Conservation (phyloP, 352 stramenopile species). For the Thraustochytrium striatum region DNA sequence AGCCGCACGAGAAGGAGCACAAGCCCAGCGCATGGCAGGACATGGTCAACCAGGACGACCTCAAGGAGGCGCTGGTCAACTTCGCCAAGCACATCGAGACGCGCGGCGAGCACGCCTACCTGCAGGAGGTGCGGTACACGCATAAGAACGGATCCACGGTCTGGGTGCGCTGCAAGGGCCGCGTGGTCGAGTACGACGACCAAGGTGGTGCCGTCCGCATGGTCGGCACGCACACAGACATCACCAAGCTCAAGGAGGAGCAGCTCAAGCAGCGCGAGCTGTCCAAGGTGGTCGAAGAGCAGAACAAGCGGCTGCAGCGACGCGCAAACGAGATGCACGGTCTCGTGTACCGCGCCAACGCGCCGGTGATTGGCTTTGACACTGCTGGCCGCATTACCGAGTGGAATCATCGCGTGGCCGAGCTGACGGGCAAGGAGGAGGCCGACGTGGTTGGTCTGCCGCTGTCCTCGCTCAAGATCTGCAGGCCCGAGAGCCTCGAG, state of each 20-base stretch:
- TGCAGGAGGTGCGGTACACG: conserved; percentile 31
- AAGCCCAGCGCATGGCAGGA: conserved; percentile 39
- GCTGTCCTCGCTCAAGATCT: too few relatives aligned
- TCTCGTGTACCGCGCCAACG: conserved; percentile 13
- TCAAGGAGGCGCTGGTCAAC: not conserved
- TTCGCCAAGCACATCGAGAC: conserved; percentile 15
- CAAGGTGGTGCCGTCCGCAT: conserved; percentile 17
- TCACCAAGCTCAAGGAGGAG: conserved; percentile 22
- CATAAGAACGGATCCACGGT: conserved; percentile 35
- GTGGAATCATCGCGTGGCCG: conserved; percentile 45
- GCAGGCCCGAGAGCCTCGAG: too few relatives aligned
- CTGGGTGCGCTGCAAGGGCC: conserved; percentile 36
- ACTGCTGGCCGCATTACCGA: conserved; percentile 10
- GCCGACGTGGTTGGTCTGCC: too few relatives aligned
- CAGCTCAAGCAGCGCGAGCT: too few relatives aligned
- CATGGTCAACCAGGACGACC: conserved; percentile 35
- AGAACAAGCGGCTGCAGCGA: not conserved
- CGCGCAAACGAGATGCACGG: not conserved
- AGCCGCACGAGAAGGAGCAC: conserved; percentile 40
- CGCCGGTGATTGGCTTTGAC: conserved; percentile 41
- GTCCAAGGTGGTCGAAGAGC: not conserved
- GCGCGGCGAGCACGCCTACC: conserved; percentile 4
- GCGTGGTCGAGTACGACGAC: conserved; percentile 2
- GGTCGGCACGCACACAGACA: conserved; percentile 37
- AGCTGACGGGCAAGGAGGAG: too few relatives aligned